phyloP scores from a whole-genome alignment of 192 early-diverging fungal species.

The Entomortierella parvispora region DNA sequence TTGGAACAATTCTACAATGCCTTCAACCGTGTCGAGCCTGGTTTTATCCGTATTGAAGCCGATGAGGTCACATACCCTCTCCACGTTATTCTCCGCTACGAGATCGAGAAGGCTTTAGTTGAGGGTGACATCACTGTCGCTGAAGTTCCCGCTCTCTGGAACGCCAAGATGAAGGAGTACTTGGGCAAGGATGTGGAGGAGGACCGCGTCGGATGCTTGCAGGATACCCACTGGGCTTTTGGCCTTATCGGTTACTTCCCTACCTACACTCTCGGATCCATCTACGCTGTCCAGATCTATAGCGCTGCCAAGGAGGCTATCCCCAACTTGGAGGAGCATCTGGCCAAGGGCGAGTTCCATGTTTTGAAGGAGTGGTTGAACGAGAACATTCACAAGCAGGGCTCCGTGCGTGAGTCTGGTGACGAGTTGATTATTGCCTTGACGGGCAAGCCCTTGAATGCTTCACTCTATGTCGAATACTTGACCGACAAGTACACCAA shows the following conservation, averaged over 20 bases:
- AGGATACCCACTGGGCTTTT: constrained; percentile 53
- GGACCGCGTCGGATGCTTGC: constrained; percentile 45
- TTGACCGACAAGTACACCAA: constrained; percentile 49
- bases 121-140: constrained; percentile 39
- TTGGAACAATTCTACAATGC: constrained; percentile 36
- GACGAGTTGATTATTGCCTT: constrained; percentile 47
- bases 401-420: constrained; percentile 33
- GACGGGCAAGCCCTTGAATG: constrained; percentile 37
- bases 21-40: constrained; percentile 48
- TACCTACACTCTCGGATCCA: constrained; percentile 55
- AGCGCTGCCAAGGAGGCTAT: constrained; percentile 23
- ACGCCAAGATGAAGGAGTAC: constrained; percentile 53
- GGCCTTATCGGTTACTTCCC: constrained; percentile 56
- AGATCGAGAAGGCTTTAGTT: constrained; percentile 47
- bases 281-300: constrained; percentile 45
- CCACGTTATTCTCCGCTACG: constrained; percentile 52
- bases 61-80: constrained; percentile 55
- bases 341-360: constrained; percentile 50
- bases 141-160: constrained; percentile 48
- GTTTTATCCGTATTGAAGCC: constrained; percentile 50
- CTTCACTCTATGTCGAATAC: constrained; percentile 35
- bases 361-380: constrained; percentile 54
- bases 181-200: constrained; percentile 41
- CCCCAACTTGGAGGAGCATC: constrained; percentile 38
- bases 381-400: constrained; percentile 44